Conservation (phyloP, 768 basidiomycete species). For the Tremella mesenterica region DNA sequence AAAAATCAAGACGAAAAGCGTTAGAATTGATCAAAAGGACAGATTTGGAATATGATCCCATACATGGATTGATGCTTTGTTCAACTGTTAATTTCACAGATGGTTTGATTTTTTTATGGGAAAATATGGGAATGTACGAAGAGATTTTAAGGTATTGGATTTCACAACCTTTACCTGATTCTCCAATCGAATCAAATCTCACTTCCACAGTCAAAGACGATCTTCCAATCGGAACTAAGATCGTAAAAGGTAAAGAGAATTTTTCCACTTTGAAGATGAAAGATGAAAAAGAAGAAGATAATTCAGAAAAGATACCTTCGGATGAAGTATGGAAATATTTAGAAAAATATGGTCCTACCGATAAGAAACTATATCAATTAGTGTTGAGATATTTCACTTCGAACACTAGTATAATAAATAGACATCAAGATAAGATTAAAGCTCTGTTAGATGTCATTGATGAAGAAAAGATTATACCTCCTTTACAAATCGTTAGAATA, state of each 20-base stretch:
- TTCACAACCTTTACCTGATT: too few relatives aligned
- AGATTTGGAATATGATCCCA: slow-evolving; percentile 66
- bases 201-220: too few relatives aligned
- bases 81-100: slow-evolving; percentile 71
- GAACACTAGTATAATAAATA: slow-evolving; percentile 59
- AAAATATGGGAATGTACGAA: slow-evolving; percentile 89
- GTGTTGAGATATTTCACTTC: slow-evolving; percentile 84
- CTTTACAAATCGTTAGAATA: slow-evolving; percentile 80
- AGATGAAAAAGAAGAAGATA: slow-evolving; percentile 44
- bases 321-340: slow-evolving; percentile 64
- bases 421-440: slow-evolving; percentile 64
- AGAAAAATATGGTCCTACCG: slow-evolving; percentile 60
- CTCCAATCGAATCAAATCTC: too few relatives aligned
- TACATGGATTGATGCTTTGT: slow-evolving; percentile 90
- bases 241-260: too few relatives aligned
- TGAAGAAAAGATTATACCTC: slow-evolving; percentile 71
- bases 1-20: slow-evolving; percentile 56
- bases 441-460: slow-evolving; percentile 69
- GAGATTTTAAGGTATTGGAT: slow-evolving; percentile 87
- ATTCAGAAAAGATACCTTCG: slow-evolving; percentile 40
- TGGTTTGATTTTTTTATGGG: slow-evolving; percentile 85
- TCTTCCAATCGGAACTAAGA: too few relatives aligned
- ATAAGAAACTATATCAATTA: slow-evolving; percentile 72
- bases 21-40: slow-evolving; percentile 56
- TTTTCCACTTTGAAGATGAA: too few relatives aligned